Base-by-base conservation (phyloP, 2,329 filamentous ascomycete genomes). In the Fusarium sp. region DNA sequence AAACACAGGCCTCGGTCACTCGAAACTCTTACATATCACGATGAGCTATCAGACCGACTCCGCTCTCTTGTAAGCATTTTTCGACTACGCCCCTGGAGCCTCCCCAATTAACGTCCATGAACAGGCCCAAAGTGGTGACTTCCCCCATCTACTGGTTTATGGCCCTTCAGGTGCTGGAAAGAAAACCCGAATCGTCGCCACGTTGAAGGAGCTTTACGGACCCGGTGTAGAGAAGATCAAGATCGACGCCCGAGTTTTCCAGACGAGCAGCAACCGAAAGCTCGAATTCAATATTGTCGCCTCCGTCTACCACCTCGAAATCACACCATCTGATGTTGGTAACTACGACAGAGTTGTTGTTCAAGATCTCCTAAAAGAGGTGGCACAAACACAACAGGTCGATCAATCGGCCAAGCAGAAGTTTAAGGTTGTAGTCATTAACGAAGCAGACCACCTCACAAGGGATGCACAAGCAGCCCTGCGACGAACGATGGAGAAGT, bases 141-240 rank as follows among this genome's bases (percentile, higher is more conserved):
- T 99, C 77, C 96, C 96, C 49, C 96, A 99, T 81, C 89, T 99
- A 46, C 92, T 99, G 66, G 92, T 99, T 68, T 99, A 98, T 77
- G 96, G 96, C 0, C 96, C 96, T 1, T 97, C 95, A 0, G 96
- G 96, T 33, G 96, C 96, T 7, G 96, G 96, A 71, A 99, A 99
- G 80, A 99, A 99, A 82, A 99, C 96, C 2, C 90, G 96, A 43
- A 96, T 98, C 71, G 93, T 97, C 19, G 94, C 96, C 17, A 98
- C 95, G 0, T 83, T 99, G 5, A 97, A 97, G 78, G 95, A 97
- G 76, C 86, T 99, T 9, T 99, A 96, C 79, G 96, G 96, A 0
- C 90, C 95, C 0, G 95, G 96, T 43, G 96, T 97, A n/a, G 96
- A 99, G 77, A 98, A 97, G 85, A 99, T 99, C 85, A 98, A 98